phyloP scores from a whole-genome alignment of 2,329 filamentous ascomycete species.

The Fusarium pseudonygamai region DNA sequence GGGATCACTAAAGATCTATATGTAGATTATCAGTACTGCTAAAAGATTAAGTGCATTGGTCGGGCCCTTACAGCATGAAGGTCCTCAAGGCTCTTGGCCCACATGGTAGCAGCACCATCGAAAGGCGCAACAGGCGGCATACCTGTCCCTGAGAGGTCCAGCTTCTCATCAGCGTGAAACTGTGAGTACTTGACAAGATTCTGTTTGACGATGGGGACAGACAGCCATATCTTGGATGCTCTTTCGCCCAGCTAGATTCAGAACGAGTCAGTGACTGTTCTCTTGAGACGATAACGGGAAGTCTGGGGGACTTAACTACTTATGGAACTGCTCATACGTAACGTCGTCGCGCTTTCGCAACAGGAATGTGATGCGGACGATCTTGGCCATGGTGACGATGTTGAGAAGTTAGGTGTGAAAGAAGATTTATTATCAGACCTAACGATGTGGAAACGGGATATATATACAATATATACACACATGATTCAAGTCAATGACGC shows the following conservation, averaged over 20 bases:
- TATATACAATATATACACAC: not conserved
- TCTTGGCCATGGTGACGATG: not conserved
- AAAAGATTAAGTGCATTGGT: fast-evolving
- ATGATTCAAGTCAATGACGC: not conserved
- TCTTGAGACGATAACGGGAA: not conserved
- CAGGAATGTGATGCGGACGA: not conserved
- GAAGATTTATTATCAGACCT: fast-evolving
- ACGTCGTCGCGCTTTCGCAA: not conserved
- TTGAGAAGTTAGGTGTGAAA: not conserved
- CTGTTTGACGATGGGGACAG: not conserved
- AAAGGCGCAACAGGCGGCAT: not conserved
- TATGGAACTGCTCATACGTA: not conserved
- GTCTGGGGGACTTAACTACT: not conserved
- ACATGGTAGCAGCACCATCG: not conserved
- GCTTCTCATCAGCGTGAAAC: not conserved
- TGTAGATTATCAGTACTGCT: fast-evolving
- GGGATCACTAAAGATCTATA: not conserved
- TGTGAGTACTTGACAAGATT: not conserved
- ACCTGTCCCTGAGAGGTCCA: not conserved
- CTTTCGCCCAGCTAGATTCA: not conserved
- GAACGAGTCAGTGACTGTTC: not conserved
- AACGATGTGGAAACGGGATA: fast-evolving
- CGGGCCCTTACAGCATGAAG: not conserved
- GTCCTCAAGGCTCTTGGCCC: not conserved
- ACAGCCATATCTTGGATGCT: not conserved